Conservation (phyloP, 768 basidiomycete species). For the Nidularia pulvinata region DNA sequence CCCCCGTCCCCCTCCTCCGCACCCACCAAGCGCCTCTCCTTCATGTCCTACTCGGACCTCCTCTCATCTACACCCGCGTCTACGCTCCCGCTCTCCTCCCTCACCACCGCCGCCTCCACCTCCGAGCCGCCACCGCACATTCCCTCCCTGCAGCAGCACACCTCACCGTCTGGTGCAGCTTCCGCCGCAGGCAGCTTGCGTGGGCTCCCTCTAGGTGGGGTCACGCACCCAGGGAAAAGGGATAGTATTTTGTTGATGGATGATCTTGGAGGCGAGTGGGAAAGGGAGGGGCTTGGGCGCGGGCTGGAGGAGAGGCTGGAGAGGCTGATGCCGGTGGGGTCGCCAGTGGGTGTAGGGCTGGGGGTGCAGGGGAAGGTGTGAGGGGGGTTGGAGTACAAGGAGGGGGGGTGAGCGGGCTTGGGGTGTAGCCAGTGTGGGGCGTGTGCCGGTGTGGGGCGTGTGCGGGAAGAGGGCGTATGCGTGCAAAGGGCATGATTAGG, state of each 20-base stretch:
- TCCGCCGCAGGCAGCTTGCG: conserved; percentile 23
- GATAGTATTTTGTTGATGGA: conserved; percentile 49
- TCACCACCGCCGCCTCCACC: conserved; percentile 62
- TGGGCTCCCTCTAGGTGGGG: conserved; percentile 22
- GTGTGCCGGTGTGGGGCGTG: too few species aligned
- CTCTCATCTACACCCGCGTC: conserved; percentile 76
- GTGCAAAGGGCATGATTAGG: too few species aligned
- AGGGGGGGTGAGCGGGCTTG: too few species aligned
- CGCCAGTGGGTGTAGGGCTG: too few species aligned
- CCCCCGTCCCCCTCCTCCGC: conserved; percentile 45
- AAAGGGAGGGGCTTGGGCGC: conserved; percentile 78
- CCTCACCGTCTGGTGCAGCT: conserved; percentile 8
- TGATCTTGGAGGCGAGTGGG: conserved; percentile 85
- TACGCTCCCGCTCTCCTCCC: conserved; percentile 67
- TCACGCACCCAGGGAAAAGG: conserved; percentile 17
- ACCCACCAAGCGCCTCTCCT: conserved; percentile 74
- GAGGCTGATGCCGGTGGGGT: too few species aligned
- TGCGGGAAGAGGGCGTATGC: too few species aligned
- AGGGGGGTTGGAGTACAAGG: too few species aligned
- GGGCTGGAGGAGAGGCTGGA: conserved; percentile 87
- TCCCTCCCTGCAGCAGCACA: conserved; percentile 43
- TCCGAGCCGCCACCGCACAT: conserved; percentile 76
- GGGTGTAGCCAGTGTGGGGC: too few species aligned
- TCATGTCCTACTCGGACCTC: conserved; percentile 88
- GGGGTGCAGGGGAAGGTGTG: too few species aligned